Conservation (phyloP, 306 rosid genomes). For the Corylus americana region DNA sequence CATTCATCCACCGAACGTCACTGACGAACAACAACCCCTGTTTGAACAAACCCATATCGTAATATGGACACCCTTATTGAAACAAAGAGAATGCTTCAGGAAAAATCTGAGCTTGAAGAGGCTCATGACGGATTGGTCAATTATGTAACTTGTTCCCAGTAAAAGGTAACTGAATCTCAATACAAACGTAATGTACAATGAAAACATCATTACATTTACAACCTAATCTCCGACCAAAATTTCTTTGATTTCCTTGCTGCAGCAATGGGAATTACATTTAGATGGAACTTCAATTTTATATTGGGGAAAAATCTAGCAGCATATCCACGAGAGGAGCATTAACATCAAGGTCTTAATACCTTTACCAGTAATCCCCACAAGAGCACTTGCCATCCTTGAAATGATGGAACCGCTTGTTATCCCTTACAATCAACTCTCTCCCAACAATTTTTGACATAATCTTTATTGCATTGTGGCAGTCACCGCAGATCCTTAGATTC, state of each 20-base stretch:
- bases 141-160: constrained; percentile 1
- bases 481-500: constrained; percentile 93
- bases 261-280: constrained; percentile 6
- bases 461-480: constrained; percentile 93
- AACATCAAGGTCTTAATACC: constrained; percentile 15
- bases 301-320: constrained; percentile 14
- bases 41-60: too few species aligned
- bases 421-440: constrained; percentile 90
- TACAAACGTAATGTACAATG: constrained; percentile 19
- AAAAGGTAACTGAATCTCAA: neutral
- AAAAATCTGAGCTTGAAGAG: too few species aligned
- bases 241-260: constrained; percentile 11
- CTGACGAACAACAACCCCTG: too few species aligned
- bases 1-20: too few species aligned
- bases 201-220: constrained; percentile 4
- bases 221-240: neutral
- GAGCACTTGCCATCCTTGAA: constrained; percentile 87
- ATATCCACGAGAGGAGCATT: constrained; percentile 18
- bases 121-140: neutral
- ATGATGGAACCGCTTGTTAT: constrained; percentile 95
- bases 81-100: too few species aligned
- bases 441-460: constrained; percentile 90
- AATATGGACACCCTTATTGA: too few species aligned
- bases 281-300: neutral
- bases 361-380: constrained; percentile 90